A percentile compares a stretch with the other conserved stretches of the same genome.
Conservation (phyloP, 148 eudicot species). For the Bassia scoparia region DNA sequence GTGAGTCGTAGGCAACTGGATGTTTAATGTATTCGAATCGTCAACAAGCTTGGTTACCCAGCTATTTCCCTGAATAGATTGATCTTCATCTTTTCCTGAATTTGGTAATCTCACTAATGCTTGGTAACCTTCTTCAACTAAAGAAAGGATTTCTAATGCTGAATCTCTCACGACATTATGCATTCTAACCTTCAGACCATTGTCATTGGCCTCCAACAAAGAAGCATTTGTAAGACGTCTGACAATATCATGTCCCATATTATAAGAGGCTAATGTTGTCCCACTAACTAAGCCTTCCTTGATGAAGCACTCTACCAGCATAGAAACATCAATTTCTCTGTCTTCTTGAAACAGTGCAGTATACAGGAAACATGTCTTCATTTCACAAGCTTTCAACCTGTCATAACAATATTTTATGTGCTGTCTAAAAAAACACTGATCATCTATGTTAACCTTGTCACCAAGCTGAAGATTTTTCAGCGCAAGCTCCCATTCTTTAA, state of each 20-base stretch:
- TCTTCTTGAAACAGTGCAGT: slow-evolving; percentile 22
- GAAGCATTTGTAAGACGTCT: slow-evolving; percentile 15
- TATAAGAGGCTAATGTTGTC: slow-evolving; percentile 11
- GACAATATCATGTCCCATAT: slow-evolving; percentile 24
- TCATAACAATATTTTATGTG: slow-evolving; percentile 23
- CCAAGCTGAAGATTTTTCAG: background rate
- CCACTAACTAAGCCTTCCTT: slow-evolving; percentile 27
- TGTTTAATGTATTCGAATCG: background rate
- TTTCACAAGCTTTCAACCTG: slow-evolving; percentile 19
- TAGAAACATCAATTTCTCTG: slow-evolving; percentile 18
- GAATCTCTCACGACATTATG: slow-evolving; percentile 22
- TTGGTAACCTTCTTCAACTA: slow-evolving; percentile 11
- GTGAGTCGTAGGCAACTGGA: background rate
- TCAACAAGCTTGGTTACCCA: no score
- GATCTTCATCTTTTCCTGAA: slow-evolving; percentile 3
- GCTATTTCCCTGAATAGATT: background rate
- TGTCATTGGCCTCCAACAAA: slow-evolving; percentile 23
- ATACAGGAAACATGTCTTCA: slow-evolving; percentile 29
- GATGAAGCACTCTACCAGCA: slow-evolving; percentile 25
- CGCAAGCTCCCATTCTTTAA: slow-evolving; percentile 25
- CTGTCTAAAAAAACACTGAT: background rate
- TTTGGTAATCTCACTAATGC: slow-evolving; percentile 7
- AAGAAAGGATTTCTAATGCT: slow-evolving; percentile 28
- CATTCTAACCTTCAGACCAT: slow-evolving; percentile 22
- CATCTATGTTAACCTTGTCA: background rate